Evolutionary conservation across 257 asterid genomes (phyloP).

Genomic region (Jacaranda mimosifolia): DNA sequence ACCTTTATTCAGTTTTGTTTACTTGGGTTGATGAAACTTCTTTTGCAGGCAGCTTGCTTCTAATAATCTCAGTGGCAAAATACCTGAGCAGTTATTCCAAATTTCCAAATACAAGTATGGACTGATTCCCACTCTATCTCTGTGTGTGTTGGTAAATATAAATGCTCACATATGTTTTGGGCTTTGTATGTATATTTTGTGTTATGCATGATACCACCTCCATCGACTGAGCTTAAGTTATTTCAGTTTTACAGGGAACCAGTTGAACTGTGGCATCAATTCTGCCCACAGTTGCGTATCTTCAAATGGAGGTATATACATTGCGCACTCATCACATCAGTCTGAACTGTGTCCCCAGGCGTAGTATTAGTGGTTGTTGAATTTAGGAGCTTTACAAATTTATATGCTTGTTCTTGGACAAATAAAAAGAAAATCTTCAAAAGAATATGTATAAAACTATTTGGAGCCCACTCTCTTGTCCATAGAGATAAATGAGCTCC

Average conservation of each 20-base stretch:
- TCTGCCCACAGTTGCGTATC: conserved; percentile 61
- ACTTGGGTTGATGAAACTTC: conserved; percentile 28
- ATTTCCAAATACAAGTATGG: conserved; percentile 83
- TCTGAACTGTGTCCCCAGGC: neutral
- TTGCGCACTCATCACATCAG: conserved; percentile 1
- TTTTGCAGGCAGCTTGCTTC: conserved; percentile 85
- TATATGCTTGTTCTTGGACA: neutral
- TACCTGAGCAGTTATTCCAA: conserved; percentile 75
- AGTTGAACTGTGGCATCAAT: conserved; percentile 73
- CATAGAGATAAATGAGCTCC: no score
- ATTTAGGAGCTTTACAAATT: neutral
- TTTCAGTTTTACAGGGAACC: conserved; percentile 93
- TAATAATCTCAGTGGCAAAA: conserved; percentile 72
- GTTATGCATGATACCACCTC: conserved; percentile 8
- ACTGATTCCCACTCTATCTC: conserved; percentile 19
- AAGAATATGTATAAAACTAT: neutral
- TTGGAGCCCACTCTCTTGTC: neutral
- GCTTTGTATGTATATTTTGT: neutral
- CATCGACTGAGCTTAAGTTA: conserved; percentile 43
- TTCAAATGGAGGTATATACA: conserved; percentile 65
- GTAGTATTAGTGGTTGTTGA: neutral
- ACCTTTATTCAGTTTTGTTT: conserved; percentile 3
- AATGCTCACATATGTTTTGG: neutral
- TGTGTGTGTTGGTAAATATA: neutral
- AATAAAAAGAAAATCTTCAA: conserved; percentile 1